Evolutionary conservation across 805 yeast genomes (phyloP), one percentile per base, ranked within the genome.

Genomic region (Ogataea neopini): DNA sequence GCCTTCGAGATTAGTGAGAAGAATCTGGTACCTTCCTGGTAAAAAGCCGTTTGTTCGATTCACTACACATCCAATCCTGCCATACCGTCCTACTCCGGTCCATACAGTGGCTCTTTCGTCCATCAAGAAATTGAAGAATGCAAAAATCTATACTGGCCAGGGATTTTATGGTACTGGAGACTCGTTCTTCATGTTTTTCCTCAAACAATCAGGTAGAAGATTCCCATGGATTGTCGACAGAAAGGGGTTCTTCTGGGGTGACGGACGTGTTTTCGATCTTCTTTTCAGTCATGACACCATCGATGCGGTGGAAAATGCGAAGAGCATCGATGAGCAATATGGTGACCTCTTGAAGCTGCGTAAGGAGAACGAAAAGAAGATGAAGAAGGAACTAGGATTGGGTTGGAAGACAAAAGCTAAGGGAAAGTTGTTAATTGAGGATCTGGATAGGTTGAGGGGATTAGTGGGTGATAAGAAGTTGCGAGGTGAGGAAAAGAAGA

Each of bases 241-340:
- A 54, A 83, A 81, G 57, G 96, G 96, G 10, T 88, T 89, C 73
- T 88, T 86, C 69, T 88, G 96, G 96, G 91, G 94, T 28, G 96
- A 88, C 64, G 96, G 96, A 13, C 74, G 96, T 49, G 85, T 88
- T 1, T 85, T 84, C 66, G 96, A 88, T 63, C 77, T 80, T 44
- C 58, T 88, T n/a, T 85, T 88, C 57, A 94, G 95, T 18, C 84
- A 86, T 60, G 94, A 87, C 61, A 67, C 86, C 1, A 62, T 87
- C n/a, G 84, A 82, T 14, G 84, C 79, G 49, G 91, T 94, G 3
- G 92, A 87, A 63, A 79, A 76, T 41, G 51, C 65, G 10, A 63
- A 60, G 45, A 60, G 56, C 42, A 60, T 64, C 39, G 69, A 65
- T 45, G 60, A 56, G 30, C 44, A 50, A 30, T 64, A 59, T 36